Evolutionary conservation across 345 rosid genomes (phyloP).

Genomic region (thale cress (Arabidopsis thaliana)): TAIR10.1 NC_003076.8:2298001-2298500

Average conservation of each 20-base stretch:
- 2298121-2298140: constrained; percentile 88
- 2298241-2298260: too few species aligned
- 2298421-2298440: constrained; percentile 54
- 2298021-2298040: constrained; percentile 81
- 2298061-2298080: constrained; percentile 91
- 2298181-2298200: too few species aligned
- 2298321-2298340: neutral
- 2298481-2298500: constrained; percentile 39
- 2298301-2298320: too few species aligned
- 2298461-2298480: constrained; percentile 46
- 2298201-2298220: too few species aligned
- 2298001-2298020: constrained; percentile 93
- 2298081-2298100: constrained; percentile 93
- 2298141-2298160: constrained; percentile 85
- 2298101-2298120: constrained; percentile 86
- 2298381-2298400: constrained; percentile 75
- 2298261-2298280: too few species aligned
- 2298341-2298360: constrained; percentile 58
- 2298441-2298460: constrained; percentile 59
- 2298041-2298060: constrained; percentile 86
- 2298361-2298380: constrained; percentile 79
- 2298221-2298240: too few species aligned
- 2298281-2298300: too few species aligned
- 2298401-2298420: constrained; percentile 58
- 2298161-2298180: neutral